A percentile compares a stretch with the other conserved stretches of the same genome.
phyloP scores from a whole-genome alignment of 768 basidiomycete species.

The Boletus sp. region DNA sequence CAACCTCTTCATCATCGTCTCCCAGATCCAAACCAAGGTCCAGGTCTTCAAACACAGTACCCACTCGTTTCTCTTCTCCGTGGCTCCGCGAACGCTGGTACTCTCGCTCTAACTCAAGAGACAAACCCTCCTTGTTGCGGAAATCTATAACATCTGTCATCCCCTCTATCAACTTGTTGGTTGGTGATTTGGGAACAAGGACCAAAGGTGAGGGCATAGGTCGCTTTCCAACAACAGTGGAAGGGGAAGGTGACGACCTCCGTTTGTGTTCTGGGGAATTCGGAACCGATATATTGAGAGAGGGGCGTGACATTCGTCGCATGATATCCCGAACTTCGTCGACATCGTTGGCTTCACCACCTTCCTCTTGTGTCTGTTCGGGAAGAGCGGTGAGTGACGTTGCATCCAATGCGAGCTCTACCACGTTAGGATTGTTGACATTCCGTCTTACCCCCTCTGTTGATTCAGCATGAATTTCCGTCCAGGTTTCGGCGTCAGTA shows the following conservation, averaged over 20 bases:
- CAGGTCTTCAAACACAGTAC: constrained; percentile 44
- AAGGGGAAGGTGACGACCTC: constrained; percentile 31
- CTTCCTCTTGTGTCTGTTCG: constrained; percentile 26
- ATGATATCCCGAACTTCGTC: constrained; percentile 36
- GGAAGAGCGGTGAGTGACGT: constrained; percentile 32
- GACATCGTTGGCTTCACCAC: constrained; percentile 32
- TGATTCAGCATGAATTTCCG: constrained; percentile 44
- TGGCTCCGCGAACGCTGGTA: constrained; percentile 31
- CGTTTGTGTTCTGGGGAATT: constrained; percentile 36
- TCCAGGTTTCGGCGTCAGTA: constrained; percentile 62
- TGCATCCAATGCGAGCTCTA: constrained; percentile 51
- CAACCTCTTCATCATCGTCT: constrained; percentile 43
- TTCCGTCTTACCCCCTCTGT: constrained; percentile 23
- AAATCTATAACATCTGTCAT: constrained; percentile 8
- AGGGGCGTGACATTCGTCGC: constrained; percentile 38
- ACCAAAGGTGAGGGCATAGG: constrained; percentile 59
- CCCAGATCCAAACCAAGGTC: constrained; percentile 42
- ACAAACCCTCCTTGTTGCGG: constrained; percentile 16
- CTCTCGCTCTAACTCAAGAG: constrained; percentile 30
- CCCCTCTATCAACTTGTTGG: constrained; percentile 28
- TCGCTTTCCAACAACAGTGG: constrained; percentile 34
- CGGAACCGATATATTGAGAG: constrained; percentile 37
- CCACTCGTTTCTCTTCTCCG: constrained; percentile 43
- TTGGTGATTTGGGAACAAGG: constrained; percentile 39
- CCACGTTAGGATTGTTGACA: constrained; percentile 40